Evolutionary conservation across 1,139 yeast genomes (phyloP).

Genomic region (Candida gigantensis): DNA sequence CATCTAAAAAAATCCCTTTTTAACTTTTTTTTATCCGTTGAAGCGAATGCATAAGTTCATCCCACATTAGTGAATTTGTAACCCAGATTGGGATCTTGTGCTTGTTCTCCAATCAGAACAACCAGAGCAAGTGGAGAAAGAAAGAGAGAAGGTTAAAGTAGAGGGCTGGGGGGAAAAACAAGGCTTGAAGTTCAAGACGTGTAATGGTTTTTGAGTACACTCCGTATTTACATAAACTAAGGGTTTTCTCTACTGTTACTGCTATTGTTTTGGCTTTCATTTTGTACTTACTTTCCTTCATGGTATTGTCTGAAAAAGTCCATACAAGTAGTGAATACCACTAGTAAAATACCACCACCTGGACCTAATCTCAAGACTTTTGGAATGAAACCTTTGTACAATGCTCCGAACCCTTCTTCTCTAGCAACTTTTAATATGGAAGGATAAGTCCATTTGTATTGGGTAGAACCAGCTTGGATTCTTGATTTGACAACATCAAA

Average conservation of each 20-base stretch:
- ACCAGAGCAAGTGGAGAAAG: too few species aligned
- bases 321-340: slow-evolving; percentile 92
- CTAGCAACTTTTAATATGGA: slow-evolving; percentile 71
- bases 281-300: slow-evolving; percentile 20
- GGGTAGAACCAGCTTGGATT: slow-evolving; percentile 85
- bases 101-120: too few species aligned
- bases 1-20: too few species aligned
- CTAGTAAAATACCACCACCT: slow-evolving; percentile 97
- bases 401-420: slow-evolving; percentile 88
- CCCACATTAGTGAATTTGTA: neutral
- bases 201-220: neutral
- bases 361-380: slow-evolving; percentile 98
- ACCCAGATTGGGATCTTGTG: neutral
- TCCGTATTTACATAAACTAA: too few species aligned
- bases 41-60: too few species aligned
- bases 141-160: too few species aligned
- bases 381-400: slow-evolving; percentile 94
- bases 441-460: slow-evolving; percentile 92
- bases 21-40: too few species aligned
- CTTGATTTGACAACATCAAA: slow-evolving; percentile 97
- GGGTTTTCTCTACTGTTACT: too few species aligned
- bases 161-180: too few species aligned
- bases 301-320: slow-evolving; percentile 82
- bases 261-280: too few species aligned
- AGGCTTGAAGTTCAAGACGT: too few species aligned